Conservation (phyloP, 257 asterid genomes). For the Solanum rostratum region DNA sequence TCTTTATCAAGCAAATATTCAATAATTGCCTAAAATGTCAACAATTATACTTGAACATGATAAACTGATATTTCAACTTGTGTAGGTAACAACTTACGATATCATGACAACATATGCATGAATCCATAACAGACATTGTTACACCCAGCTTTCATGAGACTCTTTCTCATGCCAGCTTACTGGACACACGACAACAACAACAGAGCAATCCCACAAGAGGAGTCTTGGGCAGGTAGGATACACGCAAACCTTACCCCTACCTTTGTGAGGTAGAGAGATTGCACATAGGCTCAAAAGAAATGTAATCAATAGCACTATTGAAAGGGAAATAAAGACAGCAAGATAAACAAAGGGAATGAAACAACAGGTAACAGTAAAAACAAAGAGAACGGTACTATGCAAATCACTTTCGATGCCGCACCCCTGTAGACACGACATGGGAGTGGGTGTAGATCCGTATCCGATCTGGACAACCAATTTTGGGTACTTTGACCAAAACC, state of each 20-base stretch:
- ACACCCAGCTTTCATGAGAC: not conserved
- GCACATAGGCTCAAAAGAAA: not conserved
- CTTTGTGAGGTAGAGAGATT: too few species aligned
- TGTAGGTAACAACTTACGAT: not conserved
- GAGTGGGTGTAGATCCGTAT: too few species aligned
- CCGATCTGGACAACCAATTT: too few species aligned
- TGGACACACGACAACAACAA: not conserved
- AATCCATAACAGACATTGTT: not conserved
- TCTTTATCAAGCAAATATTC: not conserved
- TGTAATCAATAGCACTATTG: not conserved
- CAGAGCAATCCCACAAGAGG: too few species aligned
- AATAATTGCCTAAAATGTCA: not conserved
- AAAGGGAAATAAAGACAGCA: not conserved
- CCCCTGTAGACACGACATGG: too few species aligned
- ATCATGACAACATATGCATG: not conserved
- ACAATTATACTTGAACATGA: not conserved
- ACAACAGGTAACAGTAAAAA: not conserved
- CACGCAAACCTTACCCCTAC: too few species aligned
- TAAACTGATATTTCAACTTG: not conserved
- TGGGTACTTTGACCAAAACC: too few species aligned
- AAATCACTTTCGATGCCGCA: too few species aligned
- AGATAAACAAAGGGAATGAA: not conserved
- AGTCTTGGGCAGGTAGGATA: too few species aligned
- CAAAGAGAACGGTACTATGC: not conserved
- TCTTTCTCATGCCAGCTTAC: not conserved